Evolutionary conservation across 2,329 filamentous ascomycete genomes (phyloP).

Genomic region (Fusarium duplospermum): DNA sequence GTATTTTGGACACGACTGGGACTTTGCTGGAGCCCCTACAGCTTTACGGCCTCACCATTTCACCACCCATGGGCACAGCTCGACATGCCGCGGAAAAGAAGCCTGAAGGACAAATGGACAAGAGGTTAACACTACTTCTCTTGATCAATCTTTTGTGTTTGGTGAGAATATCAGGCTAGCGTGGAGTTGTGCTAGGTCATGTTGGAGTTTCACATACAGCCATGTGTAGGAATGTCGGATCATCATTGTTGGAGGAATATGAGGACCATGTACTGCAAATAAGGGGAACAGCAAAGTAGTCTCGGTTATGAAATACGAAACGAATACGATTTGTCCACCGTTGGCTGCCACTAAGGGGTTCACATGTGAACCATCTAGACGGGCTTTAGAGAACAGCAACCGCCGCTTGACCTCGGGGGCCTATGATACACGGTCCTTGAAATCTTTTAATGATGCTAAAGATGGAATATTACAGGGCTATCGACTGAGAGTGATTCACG

Average conservation of each 20-base stretch:
- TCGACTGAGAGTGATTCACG: background rate
- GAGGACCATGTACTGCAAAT: background rate
- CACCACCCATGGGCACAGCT: background rate
- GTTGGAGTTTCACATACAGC: background rate
- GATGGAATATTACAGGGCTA: too few species aligned
- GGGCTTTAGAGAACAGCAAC: background rate
- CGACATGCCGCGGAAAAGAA: background rate
- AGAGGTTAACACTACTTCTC: background rate
- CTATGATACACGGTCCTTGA: too few species aligned
- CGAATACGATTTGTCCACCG: background rate
- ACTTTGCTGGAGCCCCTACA: background rate
- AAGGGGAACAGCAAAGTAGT: conserved; percentile 15
- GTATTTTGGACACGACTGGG: conserved; percentile 19
- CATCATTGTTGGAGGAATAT: background rate
- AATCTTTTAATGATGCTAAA: too few species aligned
- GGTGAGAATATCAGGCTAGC: background rate
- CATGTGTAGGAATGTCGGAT: background rate
- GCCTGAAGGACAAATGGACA: background rate
- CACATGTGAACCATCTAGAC: background rate
- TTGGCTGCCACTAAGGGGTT: background rate
- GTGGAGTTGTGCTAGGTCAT: background rate
- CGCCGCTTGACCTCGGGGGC: too few species aligned
- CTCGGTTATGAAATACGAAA: conserved; percentile 13
- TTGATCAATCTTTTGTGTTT: background rate
- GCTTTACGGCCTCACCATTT: background rate